Conservation (phyloP, 2,329 filamentous ascomycete species). For the Intubia oerlemansii region DNA sequence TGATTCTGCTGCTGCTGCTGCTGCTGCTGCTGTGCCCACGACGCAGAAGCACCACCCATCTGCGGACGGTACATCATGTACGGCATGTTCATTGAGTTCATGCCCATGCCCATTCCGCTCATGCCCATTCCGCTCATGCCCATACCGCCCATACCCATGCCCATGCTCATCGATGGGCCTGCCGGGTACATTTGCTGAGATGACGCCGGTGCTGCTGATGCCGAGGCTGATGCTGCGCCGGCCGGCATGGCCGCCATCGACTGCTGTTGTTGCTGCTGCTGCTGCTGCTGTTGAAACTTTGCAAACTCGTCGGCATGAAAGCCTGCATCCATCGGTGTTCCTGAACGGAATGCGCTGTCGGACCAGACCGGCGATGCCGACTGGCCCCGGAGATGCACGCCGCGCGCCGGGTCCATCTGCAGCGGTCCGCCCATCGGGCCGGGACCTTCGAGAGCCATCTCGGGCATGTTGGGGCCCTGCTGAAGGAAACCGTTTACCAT, state of each 20-base stretch:
- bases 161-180: neutral
- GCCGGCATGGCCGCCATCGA: constrained; percentile 9
- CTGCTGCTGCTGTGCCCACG: constrained; percentile 22
- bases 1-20: constrained; percentile 17
- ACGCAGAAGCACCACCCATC: constrained; percentile 15
- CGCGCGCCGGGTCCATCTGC: constrained; percentile 24
- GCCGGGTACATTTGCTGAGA: constrained; percentile 20
- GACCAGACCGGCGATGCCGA: constrained; percentile 33
- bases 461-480: constrained; percentile 40
- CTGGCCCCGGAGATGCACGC: constrained; percentile 28
- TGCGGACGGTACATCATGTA: constrained; percentile 24
- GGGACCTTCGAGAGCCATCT: constrained; percentile 26
- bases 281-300: constrained; percentile 57
- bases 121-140: constrained; percentile 10
- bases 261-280: constrained; percentile 10
- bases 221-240: constrained; percentile 24
- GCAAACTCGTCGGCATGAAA: constrained; percentile 70
- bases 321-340: constrained; percentile 50
- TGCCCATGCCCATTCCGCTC: constrained; percentile 14
- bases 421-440: constrained; percentile 19
- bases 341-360: constrained; percentile 29
- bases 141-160: constrained; percentile 40
- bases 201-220: constrained; percentile 34
- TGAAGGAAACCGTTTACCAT: constrained; percentile 91
- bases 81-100: no score